phyloP scores from a whole-genome alignment of 805 yeast species.

The Torulaspora quercuum region DNA sequence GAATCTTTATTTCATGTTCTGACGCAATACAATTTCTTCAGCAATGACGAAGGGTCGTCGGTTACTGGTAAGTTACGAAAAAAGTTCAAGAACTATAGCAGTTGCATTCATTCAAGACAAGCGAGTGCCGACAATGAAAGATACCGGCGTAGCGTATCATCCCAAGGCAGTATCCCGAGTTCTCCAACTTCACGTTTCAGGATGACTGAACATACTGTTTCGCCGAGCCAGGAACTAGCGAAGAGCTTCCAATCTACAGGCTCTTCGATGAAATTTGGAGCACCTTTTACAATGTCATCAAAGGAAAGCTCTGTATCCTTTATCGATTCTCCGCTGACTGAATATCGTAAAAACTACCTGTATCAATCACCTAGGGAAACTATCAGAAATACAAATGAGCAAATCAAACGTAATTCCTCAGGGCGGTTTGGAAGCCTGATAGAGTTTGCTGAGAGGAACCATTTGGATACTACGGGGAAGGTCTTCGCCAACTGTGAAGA shows the following conservation, averaged over 20 bases:
- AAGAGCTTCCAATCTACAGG: no score
- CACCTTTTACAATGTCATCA: no score
- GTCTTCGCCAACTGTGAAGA: slow-evolving; percentile 27
- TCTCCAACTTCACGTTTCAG: no score
- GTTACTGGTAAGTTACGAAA: no score
- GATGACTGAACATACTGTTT: no score
- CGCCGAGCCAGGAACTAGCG: no score
- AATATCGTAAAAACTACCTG: slow-evolving; percentile 1
- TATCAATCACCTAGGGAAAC: slow-evolving; percentile 11
- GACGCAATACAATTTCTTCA: no score
- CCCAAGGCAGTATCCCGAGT: slow-evolving; percentile 4
- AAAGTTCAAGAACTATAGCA: no score
- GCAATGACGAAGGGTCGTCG: no score
- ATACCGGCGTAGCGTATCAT: not conserved
- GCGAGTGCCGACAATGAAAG: not conserved
- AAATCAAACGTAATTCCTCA: slow-evolving; percentile 28
- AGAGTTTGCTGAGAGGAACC: slow-evolving; percentile 23
- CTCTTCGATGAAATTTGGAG: no score
- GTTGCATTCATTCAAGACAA: not conserved
- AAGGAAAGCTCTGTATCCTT: no score
- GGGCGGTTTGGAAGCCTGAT: slow-evolving; percentile 21
- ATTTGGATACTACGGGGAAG: slow-evolving; percentile 20
- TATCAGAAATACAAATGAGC: slow-evolving; percentile 26
- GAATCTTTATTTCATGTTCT: slow-evolving; percentile 16
- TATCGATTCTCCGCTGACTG: not conserved